phyloP scores from a whole-genome alignment of 2,329 filamentous ascomycete genomes.

The Ophiosphaerella korrae region DNA sequence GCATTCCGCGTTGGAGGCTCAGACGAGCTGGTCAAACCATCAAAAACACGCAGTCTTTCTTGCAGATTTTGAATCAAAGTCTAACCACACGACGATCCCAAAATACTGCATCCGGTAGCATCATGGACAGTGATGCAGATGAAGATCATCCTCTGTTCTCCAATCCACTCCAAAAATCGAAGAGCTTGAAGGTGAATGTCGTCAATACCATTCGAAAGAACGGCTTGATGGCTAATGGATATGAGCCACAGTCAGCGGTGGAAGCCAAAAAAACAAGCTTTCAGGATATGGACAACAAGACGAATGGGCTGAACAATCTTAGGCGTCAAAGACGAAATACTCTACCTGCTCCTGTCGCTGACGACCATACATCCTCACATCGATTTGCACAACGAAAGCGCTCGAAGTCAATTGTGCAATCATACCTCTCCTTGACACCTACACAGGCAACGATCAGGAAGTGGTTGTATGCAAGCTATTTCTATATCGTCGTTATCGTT shows the following conservation, averaged over 20 bases:
- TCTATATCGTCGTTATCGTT: slow-evolving; percentile 70
- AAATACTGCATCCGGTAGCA: slow-evolving; percentile 19
- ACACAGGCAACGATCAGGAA: slow-evolving; percentile 77
- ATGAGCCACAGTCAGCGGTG: slow-evolving; percentile 37
- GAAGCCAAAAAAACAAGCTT: slow-evolving; percentile 30
- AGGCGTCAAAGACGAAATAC: slow-evolving; percentile 42
- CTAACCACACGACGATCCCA: slow-evolving; percentile 32
- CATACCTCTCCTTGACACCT: slow-evolving; percentile 80
- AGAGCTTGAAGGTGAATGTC: slow-evolving; percentile 37
- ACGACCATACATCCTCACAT: slow-evolving; percentile 26
- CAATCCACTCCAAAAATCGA: slow-evolving; percentile 29
- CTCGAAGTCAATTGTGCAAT: slow-evolving; percentile 53
- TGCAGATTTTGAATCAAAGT: slow-evolving; percentile 48
- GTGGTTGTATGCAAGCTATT: slow-evolving; percentile 81
- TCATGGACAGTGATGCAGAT: slow-evolving; percentile 54
- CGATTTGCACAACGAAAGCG: slow-evolving; percentile 30
- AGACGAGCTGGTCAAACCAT: slow-evolving; percentile 59
- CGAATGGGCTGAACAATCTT: slow-evolving; percentile 2
- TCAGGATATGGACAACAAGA: slow-evolving; percentile 7
- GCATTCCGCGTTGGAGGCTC: slow-evolving; percentile 92
- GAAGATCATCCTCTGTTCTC: slow-evolving; percentile 44
- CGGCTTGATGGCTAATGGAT: slow-evolving; percentile 12
- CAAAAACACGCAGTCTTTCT: slow-evolving; percentile 50
- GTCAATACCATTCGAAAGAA: slow-evolving; percentile 24
- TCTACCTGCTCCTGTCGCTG: slow-evolving; percentile 32